A percentile compares a stretch with the other conserved stretches of the same genome.
phyloP scores from a whole-genome alignment of 2,329 filamentous ascomycete species.

The Drechslerella stenobrocha region DNA sequence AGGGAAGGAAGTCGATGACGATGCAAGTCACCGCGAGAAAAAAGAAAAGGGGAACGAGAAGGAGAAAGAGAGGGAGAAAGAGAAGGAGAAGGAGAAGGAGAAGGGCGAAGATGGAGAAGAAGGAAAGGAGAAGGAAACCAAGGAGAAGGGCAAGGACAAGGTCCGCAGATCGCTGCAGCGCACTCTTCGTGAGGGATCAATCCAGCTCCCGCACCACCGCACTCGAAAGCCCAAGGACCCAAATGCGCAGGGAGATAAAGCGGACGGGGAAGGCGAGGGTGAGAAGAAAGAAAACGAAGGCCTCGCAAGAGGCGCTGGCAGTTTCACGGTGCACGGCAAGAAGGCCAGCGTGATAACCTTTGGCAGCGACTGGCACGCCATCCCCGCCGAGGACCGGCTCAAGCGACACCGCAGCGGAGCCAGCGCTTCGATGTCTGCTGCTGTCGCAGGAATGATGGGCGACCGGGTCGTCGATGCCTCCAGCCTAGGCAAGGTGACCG shows the following conservation, averaged over 20 bases:
- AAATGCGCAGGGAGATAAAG: slow-evolving; percentile 65
- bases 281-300: slow-evolving; percentile 67
- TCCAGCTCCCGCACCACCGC: slow-evolving; percentile 67
- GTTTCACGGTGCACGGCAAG: slow-evolving; percentile 92
- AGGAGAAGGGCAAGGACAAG: slow-evolving; percentile 59
- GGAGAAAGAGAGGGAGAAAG: slow-evolving; percentile 52
- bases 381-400: slow-evolving; percentile 73
- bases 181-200: slow-evolving; percentile 77
- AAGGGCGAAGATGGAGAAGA: slow-evolving; percentile 50
- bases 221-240: slow-evolving; percentile 66
- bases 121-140: slow-evolving; percentile 51
- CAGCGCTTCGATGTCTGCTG: slow-evolving; percentile 19
- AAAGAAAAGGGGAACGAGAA: slow-evolving; percentile 52
- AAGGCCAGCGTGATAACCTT: slow-evolving; percentile 98
- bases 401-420: slow-evolving; percentile 62
- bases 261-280: slow-evolving; percentile 62
- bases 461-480: slow-evolving; percentile 50
- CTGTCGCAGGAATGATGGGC: slow-evolving; percentile 15
- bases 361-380: slow-evolving; percentile 81
- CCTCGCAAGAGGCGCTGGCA: slow-evolving; percentile 76
- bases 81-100: slow-evolving; percentile 55
- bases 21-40: slow-evolving; percentile 55
- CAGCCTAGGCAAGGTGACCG: slow-evolving; percentile 35
- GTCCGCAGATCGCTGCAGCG: slow-evolving; percentile 85
- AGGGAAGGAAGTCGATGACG: slow-evolving; percentile 55